A percentile compares a stretch with the other conserved stretches of the same genome.
These are phyloP conservation scores for Quercus rubra DNA, from an alignment of 306 rosid species.

Conservation along the genomic window DNA sequence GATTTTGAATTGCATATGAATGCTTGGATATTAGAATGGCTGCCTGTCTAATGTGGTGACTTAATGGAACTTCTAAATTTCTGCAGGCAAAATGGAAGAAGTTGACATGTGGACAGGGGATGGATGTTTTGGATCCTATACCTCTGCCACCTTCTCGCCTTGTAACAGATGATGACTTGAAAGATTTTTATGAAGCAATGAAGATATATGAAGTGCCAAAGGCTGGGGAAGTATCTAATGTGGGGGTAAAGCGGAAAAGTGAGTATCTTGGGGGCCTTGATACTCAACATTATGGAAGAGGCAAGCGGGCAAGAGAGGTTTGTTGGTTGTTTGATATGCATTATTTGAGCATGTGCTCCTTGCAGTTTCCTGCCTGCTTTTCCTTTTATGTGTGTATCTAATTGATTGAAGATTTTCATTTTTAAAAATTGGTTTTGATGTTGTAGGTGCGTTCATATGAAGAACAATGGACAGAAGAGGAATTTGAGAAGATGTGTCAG, in stretches of 20 bases:
- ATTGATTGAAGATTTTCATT: conserved; percentile 3
- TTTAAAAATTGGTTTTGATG: neutral
- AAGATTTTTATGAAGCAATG: conserved; percentile 81
- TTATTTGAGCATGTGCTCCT: conserved; percentile 3
- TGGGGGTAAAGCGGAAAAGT: conserved; percentile 74
- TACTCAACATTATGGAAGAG: conserved; percentile 91
- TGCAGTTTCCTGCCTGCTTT: conserved; percentile 1
- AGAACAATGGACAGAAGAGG: conserved; percentile 99
- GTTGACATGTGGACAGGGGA: conserved; percentile 45
- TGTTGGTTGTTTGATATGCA: conserved; percentile 20
- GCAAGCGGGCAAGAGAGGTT: conserved; percentile 99
- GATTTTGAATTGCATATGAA: conserved; percentile 1
- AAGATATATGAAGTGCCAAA: conserved; percentile 79
- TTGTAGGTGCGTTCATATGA: conserved; percentile 92
- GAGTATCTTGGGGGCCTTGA: conserved; percentile 70
- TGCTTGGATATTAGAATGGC: neutral
- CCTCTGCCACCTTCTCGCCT: conserved; percentile 80
- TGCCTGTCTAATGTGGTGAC: conserved; percentile 5
- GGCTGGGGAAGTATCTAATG: conserved; percentile 42
- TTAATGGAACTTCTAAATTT: conserved; percentile 13
- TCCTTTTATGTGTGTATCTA: neutral
- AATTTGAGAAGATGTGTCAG: conserved; percentile 96
- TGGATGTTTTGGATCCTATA: conserved; percentile 44
- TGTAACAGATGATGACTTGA: conserved; percentile 85
- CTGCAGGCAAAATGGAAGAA: conserved; percentile 82